Evolutionary conservation across 2,329 filamentous ascomycete species (phyloP).

Genomic region (Fusarium albosuccineum): DNA sequence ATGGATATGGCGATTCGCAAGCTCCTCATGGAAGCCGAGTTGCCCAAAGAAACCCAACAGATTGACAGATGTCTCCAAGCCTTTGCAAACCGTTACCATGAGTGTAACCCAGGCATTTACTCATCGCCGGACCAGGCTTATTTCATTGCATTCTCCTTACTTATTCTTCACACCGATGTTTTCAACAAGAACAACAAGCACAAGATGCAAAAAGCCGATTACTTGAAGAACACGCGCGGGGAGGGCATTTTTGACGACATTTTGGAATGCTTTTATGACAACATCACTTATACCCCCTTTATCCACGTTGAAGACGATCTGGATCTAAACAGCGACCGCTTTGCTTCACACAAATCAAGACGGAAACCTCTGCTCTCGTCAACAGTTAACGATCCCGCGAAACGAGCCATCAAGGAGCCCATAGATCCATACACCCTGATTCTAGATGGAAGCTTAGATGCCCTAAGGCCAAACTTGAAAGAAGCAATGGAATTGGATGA

Average conservation of each 20-base stretch:
- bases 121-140: slow-evolving; percentile 94
- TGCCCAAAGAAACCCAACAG: slow-evolving; percentile 97
- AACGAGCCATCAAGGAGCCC: slow-evolving; percentile 80
- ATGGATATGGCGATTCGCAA: slow-evolving; percentile 99
- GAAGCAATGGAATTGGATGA: slow-evolving; percentile 96
- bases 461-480: slow-evolving; percentile 84
- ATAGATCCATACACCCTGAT: slow-evolving; percentile 97
- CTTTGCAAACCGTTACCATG: slow-evolving; percentile 96
- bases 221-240: slow-evolving; percentile 92
- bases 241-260: slow-evolving; percentile 96
- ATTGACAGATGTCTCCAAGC: slow-evolving; percentile 95
- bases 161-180: slow-evolving; percentile 97
- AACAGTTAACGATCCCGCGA: slow-evolving; percentile 64
- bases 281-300: slow-evolving; percentile 97
- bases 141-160: slow-evolving; percentile 95
- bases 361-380: slow-evolving; percentile 78
- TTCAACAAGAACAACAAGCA: slow-evolving; percentile 99
- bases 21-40: slow-evolving; percentile 93
- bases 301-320: slow-evolving; percentile 96
- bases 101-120: slow-evolving; percentile 98
- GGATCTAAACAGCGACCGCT: slow-evolving; percentile 81
- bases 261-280: slow-evolving; percentile 96
- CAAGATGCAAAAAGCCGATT: slow-evolving; percentile 97
- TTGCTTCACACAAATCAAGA: slow-evolving; percentile 77
- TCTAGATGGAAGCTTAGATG: slow-evolving; percentile 87